Conservation (phyloP, 768 basidiomycete species). For the Amanita pallidorosea region DNA sequence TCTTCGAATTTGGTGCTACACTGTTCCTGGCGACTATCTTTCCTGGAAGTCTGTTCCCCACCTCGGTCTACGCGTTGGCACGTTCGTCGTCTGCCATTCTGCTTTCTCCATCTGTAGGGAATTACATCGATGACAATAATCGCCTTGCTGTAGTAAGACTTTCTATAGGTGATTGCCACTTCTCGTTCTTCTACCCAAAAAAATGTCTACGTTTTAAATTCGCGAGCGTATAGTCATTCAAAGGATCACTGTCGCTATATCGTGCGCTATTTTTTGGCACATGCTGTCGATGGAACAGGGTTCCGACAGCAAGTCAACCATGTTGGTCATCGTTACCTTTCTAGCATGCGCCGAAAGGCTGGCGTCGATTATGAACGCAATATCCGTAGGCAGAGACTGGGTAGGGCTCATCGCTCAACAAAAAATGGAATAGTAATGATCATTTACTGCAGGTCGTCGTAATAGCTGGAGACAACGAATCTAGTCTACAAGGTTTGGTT, state of each 20-base stretch:
- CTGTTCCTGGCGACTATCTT: conserved; percentile 15
- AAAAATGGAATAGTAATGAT: background rate
- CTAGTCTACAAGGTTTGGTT: conserved; percentile 1
- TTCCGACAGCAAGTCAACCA: background rate
- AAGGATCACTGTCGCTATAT: conserved; percentile 11
- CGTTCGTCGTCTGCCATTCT: conserved; percentile 13
- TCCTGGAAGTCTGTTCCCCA: conserved; percentile 15
- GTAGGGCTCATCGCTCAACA: conserved; percentile 7
- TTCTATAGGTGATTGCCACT: conserved; percentile 11
- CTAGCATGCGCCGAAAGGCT: conserved; percentile 18
- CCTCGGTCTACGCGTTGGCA: conserved; percentile 16
- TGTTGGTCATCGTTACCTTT: conserved; percentile 5
- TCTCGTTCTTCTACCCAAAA: background rate
- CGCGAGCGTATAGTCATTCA: conserved; percentile 9
- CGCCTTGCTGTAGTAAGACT: conserved; percentile 14
- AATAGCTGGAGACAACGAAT: conserved; percentile 4
- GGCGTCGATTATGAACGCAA: conserved; percentile 15
- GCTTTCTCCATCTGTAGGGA: conserved; percentile 13
- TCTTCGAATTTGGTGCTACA: conserved; percentile 19
- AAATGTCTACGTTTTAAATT: background rate
- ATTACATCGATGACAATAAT: conserved; percentile 13
- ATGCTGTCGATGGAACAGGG: conserved; percentile 4
- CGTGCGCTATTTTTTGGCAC: conserved; percentile 13
- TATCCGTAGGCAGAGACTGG: conserved; percentile 19
- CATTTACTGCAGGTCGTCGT: conserved; percentile 1